Percentiles rank a stretch among this genome's conserved stretches.
Evolutionary conservation across 108 stramenopile species (phyloP).

Genomic region (Mediolabrus comicus): DNA sequence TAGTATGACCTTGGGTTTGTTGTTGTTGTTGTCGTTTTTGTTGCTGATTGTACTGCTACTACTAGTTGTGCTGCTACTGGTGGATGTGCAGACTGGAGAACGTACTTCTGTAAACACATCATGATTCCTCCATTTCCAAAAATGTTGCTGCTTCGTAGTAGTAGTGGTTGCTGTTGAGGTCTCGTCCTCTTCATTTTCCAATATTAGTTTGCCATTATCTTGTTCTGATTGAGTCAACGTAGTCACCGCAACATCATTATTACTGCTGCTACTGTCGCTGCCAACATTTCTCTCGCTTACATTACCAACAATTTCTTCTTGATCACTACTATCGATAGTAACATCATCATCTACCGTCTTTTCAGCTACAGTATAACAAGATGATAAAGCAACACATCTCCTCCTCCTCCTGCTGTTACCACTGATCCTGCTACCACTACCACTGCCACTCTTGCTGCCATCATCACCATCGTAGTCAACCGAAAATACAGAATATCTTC

Average conservation of each 20-base stretch:
- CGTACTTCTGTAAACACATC: slow-evolving; percentile 28
- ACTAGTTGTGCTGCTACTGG: not conserved
- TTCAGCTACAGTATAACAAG: not conserved
- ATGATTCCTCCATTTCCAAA: slow-evolving; percentile 42
- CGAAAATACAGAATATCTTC: too few species aligned
- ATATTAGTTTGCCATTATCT: too few species aligned
- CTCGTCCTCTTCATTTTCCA: too few species aligned
- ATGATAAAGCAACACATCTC: too few species aligned
- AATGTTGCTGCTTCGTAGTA: too few species aligned
- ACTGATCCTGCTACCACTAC: not conserved
- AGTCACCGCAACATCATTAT: too few species aligned
- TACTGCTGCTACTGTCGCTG: not conserved
- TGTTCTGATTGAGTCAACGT: too few species aligned
- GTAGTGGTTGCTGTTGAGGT: too few species aligned
- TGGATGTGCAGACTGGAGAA: not conserved
- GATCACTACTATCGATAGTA: not conserved
- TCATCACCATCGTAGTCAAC: too few species aligned
- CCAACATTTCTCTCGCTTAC: too few species aligned
- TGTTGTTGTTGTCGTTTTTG: not conserved
- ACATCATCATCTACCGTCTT: not conserved
- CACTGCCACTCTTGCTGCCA: not conserved
- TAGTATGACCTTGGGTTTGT: slow-evolving; percentile 42
- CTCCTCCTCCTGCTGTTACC: too few species aligned
- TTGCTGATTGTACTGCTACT: not conserved
- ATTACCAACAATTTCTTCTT: not conserved